phyloP scores from a whole-genome alignment of 768 basidiomycete species.

The Pleurotus ostreatus region DNA sequence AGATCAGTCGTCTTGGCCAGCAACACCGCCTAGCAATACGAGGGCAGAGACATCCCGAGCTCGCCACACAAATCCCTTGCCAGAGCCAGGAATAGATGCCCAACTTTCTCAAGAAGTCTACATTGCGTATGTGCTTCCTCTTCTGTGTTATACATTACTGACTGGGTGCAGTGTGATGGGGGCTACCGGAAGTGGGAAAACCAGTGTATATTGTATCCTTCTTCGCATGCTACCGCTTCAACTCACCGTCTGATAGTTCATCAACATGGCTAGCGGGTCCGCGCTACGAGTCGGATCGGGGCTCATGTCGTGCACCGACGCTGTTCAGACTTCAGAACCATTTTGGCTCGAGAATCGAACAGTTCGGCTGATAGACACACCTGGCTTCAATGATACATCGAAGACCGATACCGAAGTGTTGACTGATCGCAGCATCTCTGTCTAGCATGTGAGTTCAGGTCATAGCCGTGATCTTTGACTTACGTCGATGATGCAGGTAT shows the following conservation, averaged over 20 bases:
- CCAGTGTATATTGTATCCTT: background rate
- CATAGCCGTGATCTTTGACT: background rate
- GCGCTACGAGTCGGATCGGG: conserved; percentile 39
- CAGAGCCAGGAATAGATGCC: no score
- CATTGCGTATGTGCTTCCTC: no score
- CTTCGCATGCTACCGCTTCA: background rate
- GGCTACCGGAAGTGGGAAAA: background rate
- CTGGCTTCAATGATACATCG: conserved; percentile 55
- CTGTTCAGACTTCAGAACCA: conserved; percentile 36
- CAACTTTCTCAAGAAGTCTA: no score
- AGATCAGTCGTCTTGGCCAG: no score
- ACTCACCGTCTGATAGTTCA: conserved; percentile 34
- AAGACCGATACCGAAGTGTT: conserved; percentile 46
- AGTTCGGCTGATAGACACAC: conserved; percentile 53
- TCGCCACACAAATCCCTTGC: no score
- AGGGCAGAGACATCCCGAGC: no score
- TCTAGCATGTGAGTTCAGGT: conserved; percentile 13
- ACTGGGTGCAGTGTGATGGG: background rate
- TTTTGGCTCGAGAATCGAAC: conserved; percentile 37
- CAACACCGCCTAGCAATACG: no score
- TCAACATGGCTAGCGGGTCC: conserved; percentile 49
- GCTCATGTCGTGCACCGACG: conserved; percentile 47
- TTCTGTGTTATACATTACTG: no score
- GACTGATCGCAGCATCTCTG: conserved; percentile 40
- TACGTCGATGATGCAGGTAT: conserved; percentile 6